Evolutionary conservation across 208 protist species (phyloP).

Genomic region (Blechomonas ayalai): DNA sequence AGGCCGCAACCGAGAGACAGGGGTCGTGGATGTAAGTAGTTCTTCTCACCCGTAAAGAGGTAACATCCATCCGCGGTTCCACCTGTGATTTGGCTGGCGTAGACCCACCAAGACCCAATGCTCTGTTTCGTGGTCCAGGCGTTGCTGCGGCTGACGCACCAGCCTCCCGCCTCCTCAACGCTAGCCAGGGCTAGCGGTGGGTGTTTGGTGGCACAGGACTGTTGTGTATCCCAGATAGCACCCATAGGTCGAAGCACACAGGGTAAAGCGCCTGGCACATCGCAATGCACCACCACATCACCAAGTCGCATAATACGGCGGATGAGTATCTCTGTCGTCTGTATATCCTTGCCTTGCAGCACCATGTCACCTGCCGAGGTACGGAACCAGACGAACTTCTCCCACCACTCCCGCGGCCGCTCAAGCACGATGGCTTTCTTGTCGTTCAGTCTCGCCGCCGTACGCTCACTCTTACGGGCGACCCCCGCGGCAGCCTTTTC

Average conservation of each 20-base stretch:
- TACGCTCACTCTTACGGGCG: slow-evolving; percentile 49
- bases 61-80: slow-evolving; percentile 47
- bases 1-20: slow-evolving; percentile 68
- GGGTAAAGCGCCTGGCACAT: slow-evolving; percentile 89
- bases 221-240: slow-evolving; percentile 11
- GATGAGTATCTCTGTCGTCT: slow-evolving; percentile 95
- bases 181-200: slow-evolving; percentile 17
- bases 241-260: slow-evolving; percentile 91
- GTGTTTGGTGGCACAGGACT: background rate
- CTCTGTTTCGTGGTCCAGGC: slow-evolving; percentile 95
- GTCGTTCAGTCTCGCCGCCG: slow-evolving; percentile 48
- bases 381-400: slow-evolving; percentile 98
- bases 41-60: slow-evolving; percentile 89
- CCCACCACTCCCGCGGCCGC: slow-evolving; percentile 95
- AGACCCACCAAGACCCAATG: slow-evolving; percentile 94
- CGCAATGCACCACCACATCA: slow-evolving; percentile 96
- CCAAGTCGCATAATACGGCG: slow-evolving; percentile 57
- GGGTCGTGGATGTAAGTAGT: slow-evolving; percentile 72
- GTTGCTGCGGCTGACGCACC: slow-evolving; percentile 87
- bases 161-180: slow-evolving; percentile 83
- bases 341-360: slow-evolving; percentile 90
- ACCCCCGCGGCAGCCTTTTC: slow-evolving; percentile 82
- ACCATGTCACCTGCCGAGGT: slow-evolving; percentile 94
- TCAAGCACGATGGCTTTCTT: slow-evolving; percentile 80
- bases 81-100: slow-evolving; percentile 67